Base-by-base conservation (phyloP, 2,329 filamentous ascomycete species). In the Pseudogymnoascus sp. region DNA sequence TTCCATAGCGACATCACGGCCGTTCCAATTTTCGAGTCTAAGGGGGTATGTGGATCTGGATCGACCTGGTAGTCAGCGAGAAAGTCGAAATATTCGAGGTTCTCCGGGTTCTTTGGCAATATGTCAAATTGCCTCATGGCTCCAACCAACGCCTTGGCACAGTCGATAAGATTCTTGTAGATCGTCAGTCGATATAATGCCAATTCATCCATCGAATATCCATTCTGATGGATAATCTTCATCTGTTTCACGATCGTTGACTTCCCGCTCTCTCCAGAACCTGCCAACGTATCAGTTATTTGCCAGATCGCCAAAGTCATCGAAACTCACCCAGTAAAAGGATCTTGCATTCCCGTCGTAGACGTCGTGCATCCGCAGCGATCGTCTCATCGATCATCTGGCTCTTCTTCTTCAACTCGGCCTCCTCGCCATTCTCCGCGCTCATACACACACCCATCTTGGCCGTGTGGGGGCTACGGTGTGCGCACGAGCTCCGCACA, bases 181-280 rank as follows among this genome's bases (percentile, higher is more conserved):
- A 99, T 92, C 36, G 95, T 97, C 67, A 96, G 86, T 65, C 95
- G 89, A 79, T 97, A 97, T 74, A 96, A 88, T 72, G 89, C 89
- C 60, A 97, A 83, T 77, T 99, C 95, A 71, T 97, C 93, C 69
- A 91, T 86, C 10, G 91, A 93, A 77, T 99, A 99, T 66, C 95
- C 95, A 78, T 97, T 96, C 72, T 97, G 89, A 74, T 99, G 95
- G 73, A 99, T 97, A 71, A 99, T 99, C 79, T 97, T 99, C 95
- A 99, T 99, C 82, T 99, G 95, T 78, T 99, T 99, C 70, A 99
- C 95, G 72, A 99, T 97, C 8, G 95, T 99, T 64, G 95, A 97
- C 79, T 99, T 99, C 70, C 95, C 95, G 77, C 93, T 97, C 80
- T 99, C 95, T 69, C 95, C 95, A 68, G 95, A 97, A 69, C 95